Percentiles rank a stretch among this genome's conserved stretches.
Conservation (phyloP, 352 stramenopile species). For the Phytophthora kernoviae region DNA sequence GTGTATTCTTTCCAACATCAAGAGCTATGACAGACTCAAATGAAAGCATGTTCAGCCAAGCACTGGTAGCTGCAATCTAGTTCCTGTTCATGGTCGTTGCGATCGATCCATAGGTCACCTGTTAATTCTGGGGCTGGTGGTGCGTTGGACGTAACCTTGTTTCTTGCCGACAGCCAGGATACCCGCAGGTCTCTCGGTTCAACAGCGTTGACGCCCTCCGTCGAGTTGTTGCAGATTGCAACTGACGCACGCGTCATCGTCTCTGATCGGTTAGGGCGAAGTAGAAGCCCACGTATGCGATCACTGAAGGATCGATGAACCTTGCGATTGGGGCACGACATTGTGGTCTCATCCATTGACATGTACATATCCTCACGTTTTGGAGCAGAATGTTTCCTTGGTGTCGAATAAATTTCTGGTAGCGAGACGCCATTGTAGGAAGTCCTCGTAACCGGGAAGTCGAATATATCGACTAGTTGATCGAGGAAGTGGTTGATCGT, state of each 20-base stretch:
- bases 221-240: constrained; percentile 6
- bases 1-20: constrained; percentile 1
- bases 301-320: constrained; percentile 13
- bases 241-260: constrained; percentile 8
- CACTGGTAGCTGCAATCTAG: constrained; percentile 23
- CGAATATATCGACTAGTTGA: constrained; percentile 44
- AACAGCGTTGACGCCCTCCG: constrained; percentile 5
- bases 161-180: constrained; percentile 11
- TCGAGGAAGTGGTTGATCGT: constrained; percentile 41
- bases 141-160: not conserved
- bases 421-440: not conserved
- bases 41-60: constrained; percentile 16
- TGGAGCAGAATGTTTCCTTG: constrained; percentile 10
- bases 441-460: constrained; percentile 38
- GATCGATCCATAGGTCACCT: constrained; percentile 25
- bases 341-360: constrained; percentile 14
- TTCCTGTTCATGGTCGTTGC: constrained; percentile 25
- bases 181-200: constrained; percentile 5
- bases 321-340: constrained; percentile 4
- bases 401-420: not conserved
- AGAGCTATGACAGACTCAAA: constrained; percentile 16
- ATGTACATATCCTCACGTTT: constrained; percentile 13
- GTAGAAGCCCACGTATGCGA: constrained; percentile 17
- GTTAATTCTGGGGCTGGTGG: constrained; percentile 1
- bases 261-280: not conserved